Percentiles rank a stretch among this genome's conserved stretches.
phyloP scores from a whole-genome alignment of 73 alveolate species.

The Diophrys appendiculata region DNA sequence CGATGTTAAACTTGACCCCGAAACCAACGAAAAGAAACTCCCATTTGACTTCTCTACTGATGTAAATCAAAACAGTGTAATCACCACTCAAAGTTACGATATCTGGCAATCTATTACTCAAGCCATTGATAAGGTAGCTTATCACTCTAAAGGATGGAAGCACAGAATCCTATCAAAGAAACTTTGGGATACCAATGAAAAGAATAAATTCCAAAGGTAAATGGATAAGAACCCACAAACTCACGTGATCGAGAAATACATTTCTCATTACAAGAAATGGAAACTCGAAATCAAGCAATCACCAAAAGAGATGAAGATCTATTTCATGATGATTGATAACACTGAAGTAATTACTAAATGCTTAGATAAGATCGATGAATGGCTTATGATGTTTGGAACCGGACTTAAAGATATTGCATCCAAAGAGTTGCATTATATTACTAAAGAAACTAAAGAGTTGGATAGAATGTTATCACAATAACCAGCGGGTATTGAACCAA shows the following conservation, averaged over 20 bases:
- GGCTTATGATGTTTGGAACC: slow-evolving; percentile 85
- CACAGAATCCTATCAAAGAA: slow-evolving; percentile 37
- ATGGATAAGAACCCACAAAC: slow-evolving; percentile 48
- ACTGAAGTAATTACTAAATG: slow-evolving; percentile 42
- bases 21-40: slow-evolving; percentile 63
- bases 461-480: slow-evolving; percentile 76
- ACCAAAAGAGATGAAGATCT: slow-evolving; percentile 68
- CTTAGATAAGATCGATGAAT: slow-evolving; percentile 67
- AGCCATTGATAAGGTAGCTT: slow-evolving; percentile 56
- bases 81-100: slow-evolving; percentile 51
- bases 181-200: slow-evolving; percentile 61
- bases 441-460: slow-evolving; percentile 84
- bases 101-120: slow-evolving; percentile 53
- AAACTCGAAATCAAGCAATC: slow-evolving; percentile 37
- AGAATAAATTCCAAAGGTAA: slow-evolving; percentile 36
- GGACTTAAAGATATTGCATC: slow-evolving; percentile 85
- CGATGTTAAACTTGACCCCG: slow-evolving; percentile 66
- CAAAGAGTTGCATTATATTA: slow-evolving; percentile 83
- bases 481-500: slow-evolving; percentile 89
- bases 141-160: slow-evolving; percentile 48
- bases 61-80: slow-evolving; percentile 67
- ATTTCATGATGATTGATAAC: slow-evolving; percentile 60
- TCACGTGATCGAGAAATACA: slow-evolving; percentile 31
- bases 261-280: slow-evolving; percentile 21
- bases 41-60: slow-evolving; percentile 73